phyloP scores from a whole-genome alignment of 2,329 filamentous ascomycete species.

The Calonectria leucothoes region DNA sequence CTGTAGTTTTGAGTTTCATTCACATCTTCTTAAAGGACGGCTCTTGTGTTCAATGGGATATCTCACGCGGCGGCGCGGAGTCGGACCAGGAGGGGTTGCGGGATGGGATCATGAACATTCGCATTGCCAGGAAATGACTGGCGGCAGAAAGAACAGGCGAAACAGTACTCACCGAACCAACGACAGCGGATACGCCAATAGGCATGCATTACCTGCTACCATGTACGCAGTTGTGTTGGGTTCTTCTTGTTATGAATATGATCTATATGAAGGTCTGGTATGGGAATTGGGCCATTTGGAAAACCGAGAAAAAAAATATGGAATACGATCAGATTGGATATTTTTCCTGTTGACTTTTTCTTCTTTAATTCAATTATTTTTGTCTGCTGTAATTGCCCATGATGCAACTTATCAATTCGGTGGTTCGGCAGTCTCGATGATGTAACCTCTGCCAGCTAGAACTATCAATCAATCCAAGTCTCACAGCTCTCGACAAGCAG shows the following conservation, averaged over 20 bases:
- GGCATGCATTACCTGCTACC: conserved; percentile 16
- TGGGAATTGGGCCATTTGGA: background rate
- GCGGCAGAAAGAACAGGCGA: conserved; percentile 26
- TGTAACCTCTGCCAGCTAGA: no score
- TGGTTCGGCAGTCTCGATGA: background rate
- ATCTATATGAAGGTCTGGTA: background rate
- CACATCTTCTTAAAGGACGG: conserved; percentile 6
- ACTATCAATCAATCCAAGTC: background rate
- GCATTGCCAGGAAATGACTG: conserved; percentile 7
- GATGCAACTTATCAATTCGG: background rate
- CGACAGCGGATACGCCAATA: conserved; percentile 15
- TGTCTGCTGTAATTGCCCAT: background rate
- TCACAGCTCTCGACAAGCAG: no score
- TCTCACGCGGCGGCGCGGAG: background rate
- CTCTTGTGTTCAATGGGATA: background rate
- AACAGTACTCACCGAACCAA: conserved; percentile 38
- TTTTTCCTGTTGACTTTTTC: background rate
- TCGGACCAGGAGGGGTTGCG: conserved; percentile 8
- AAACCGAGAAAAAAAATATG: background rate
- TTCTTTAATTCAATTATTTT: conserved; percentile 2
- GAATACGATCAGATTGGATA: conserved; percentile 13
- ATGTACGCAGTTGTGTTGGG: background rate
- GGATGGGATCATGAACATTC: conserved; percentile 5
- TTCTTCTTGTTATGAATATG: background rate
- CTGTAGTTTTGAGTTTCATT: conserved; percentile 7